Evolutionary conservation across 768 basidiomycete genomes (phyloP).

Genomic region (Xerocomus brunneocitrinus): DNA sequence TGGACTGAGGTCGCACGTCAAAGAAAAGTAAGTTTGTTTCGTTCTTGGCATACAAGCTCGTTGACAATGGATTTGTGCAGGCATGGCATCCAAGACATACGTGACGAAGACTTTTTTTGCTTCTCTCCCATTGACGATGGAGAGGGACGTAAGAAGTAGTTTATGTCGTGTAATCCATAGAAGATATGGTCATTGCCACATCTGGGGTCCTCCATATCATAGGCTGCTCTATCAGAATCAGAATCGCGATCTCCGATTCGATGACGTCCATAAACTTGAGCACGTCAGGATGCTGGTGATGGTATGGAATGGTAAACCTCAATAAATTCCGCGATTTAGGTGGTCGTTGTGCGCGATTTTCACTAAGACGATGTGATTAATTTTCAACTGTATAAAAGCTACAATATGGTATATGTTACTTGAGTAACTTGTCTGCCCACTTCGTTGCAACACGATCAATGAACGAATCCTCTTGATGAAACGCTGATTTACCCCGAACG

Average conservation of each 20-base stretch:
- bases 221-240: slow-evolving; percentile 83
- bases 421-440: too few species aligned
- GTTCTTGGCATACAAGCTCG: not conserved
- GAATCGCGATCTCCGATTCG: slow-evolving; percentile 81
- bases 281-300: slow-evolving; percentile 89
- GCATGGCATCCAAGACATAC: slow-evolving; percentile 42
- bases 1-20: slow-evolving; percentile 58
- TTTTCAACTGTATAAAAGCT: too few species aligned
- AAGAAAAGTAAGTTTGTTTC: slow-evolving; percentile 46
- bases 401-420: too few species aligned
- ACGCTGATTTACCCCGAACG: too few species aligned
- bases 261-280: slow-evolving; percentile 93
- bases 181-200: too few species aligned
- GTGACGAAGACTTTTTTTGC: slow-evolving; percentile 53
- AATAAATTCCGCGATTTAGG: too few species aligned
- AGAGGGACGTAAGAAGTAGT: not conserved
- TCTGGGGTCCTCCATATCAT: too few species aligned
- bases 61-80: slow-evolving; percentile 30
- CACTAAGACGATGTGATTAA: too few species aligned
- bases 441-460: too few species aligned
- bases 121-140: not conserved
- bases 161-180: not conserved
- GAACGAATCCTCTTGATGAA: too few species aligned
- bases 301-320: slow-evolving; percentile 40
- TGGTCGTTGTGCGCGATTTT: too few species aligned